phyloP scores from a whole-genome alignment of 345 rosid genomes.

The Camelina sativa region DNA sequence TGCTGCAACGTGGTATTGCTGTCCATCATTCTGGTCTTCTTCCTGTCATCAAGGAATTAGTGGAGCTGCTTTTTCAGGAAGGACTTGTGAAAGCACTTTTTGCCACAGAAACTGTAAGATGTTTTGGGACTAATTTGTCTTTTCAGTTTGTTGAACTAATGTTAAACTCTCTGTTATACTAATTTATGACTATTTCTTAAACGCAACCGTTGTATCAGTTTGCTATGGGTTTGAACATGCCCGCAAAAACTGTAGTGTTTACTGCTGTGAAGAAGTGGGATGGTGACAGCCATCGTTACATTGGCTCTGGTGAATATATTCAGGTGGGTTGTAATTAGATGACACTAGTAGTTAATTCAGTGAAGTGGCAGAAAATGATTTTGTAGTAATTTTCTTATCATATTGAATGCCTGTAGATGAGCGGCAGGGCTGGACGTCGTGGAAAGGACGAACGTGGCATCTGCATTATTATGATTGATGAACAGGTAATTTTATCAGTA shows the following conservation, averaged over 20 bases:
- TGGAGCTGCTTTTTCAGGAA: constrained; percentile 99
- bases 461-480: constrained; percentile 96
- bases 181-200: constrained; percentile 15
- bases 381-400: constrained; percentile 25
- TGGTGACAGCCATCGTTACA: constrained; percentile 94
- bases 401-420: constrained; percentile 70
- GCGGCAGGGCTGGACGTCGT: constrained; percentile 99
- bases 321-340: constrained; percentile 66
- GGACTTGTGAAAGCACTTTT: constrained; percentile 98
- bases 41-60: constrained; percentile 97
- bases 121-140: constrained; percentile 23
- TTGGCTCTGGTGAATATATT: constrained; percentile 97
- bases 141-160: constrained; percentile 20
- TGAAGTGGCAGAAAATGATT: neutral
- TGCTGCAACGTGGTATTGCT: constrained; percentile 95
- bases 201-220: constrained; percentile 57
- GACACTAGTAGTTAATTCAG: constrained; percentile 17
- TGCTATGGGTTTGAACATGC: constrained; percentile 99
- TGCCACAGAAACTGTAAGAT: constrained; percentile 95
- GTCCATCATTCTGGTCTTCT: constrained; percentile 99
- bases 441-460: constrained; percentile 98
- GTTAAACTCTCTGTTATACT: constrained; percentile 7
- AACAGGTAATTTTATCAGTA: constrained; percentile 58
- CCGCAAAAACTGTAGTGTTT: constrained; percentile 97
- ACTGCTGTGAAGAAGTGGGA: constrained; percentile 97